phyloP scores from a whole-genome alignment of 345 rosid genomes.

The Camelina hispida region DNA sequence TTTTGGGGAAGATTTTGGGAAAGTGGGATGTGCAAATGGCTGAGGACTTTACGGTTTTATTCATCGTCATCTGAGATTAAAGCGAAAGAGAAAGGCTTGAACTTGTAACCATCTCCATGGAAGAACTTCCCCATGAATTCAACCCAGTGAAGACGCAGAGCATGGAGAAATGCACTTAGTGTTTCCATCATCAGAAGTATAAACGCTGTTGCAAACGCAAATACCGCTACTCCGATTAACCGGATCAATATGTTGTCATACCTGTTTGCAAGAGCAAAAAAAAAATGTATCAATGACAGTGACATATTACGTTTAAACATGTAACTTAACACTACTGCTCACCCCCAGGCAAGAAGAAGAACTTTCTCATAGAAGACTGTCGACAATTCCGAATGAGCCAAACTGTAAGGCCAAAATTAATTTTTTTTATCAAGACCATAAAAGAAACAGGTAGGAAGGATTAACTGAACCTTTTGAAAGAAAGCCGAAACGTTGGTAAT shows the following conservation, averaged over 20 bases:
- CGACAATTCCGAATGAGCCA: slow-evolving; percentile 96
- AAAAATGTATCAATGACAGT: background rate
- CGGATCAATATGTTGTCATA: slow-evolving; percentile 76
- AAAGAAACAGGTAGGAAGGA: slow-evolving; percentile 1
- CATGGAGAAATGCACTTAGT: slow-evolving; percentile 93
- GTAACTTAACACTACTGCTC: slow-evolving; percentile 39
- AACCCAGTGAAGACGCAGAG: slow-evolving; percentile 98
- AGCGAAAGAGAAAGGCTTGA: slow-evolving; percentile 86
- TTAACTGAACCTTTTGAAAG: background rate
- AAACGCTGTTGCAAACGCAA: slow-evolving; percentile 94
- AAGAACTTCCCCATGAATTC: slow-evolving; percentile 92
- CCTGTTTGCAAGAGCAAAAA: slow-evolving; percentile 49
- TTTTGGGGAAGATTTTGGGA: slow-evolving; percentile 3
- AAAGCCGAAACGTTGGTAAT: background rate
- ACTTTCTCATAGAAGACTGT: slow-evolving; percentile 97
- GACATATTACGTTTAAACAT: background rate
- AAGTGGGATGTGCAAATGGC: slow-evolving; percentile 36
- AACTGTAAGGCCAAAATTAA: slow-evolving; percentile 54
- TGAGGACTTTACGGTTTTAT: slow-evolving; percentile 36
- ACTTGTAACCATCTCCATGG: slow-evolving; percentile 94
- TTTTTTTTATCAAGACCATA: slow-evolving; percentile 24
- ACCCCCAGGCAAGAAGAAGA: slow-evolving; percentile 97
- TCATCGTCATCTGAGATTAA: slow-evolving; percentile 67
- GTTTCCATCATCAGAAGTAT: slow-evolving; percentile 97
- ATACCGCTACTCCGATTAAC: slow-evolving; percentile 77